Evolutionary conservation across 140 eudicot genomes (phyloP).

Genomic region (Erigeron philadelphicus): DNA sequence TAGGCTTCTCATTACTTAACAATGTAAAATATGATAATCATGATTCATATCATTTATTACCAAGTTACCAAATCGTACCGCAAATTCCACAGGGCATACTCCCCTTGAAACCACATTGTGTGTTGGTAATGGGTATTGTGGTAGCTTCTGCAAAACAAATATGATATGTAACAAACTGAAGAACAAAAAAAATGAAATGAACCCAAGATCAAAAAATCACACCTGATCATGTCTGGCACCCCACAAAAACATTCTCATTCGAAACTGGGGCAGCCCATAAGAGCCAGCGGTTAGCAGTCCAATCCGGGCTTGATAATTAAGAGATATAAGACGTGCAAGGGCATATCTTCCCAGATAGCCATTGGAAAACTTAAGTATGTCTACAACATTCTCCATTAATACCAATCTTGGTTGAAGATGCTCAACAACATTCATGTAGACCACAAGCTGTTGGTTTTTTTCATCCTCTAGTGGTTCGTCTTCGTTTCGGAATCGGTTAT

Average conservation of each 20-base stretch:
- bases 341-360: conserved; percentile 41
- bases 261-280: conserved; percentile 41
- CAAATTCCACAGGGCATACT: conserved; percentile 36
- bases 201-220: neutral
- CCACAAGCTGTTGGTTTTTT: conserved; percentile 34
- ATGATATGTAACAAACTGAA: neutral
- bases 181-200: neutral
- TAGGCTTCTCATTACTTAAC: neutral
- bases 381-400: conserved; percentile 43
- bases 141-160: conserved; percentile 36
- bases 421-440: conserved; percentile 30
- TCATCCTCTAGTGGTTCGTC: conserved; percentile 29
- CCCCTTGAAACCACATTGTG: conserved; percentile 45
- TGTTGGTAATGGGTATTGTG: conserved; percentile 56
- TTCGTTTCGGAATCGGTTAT: conserved; percentile 28
- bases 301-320: conserved; percentile 40
- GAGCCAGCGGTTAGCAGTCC: conserved; percentile 42
- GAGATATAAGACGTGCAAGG: conserved; percentile 36
- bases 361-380: conserved; percentile 32
- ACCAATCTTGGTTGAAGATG: conserved; percentile 30
- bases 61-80: conserved; percentile 24
- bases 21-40: neutral
- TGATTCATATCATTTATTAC: neutral
- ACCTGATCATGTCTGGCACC: conserved; percentile 52
- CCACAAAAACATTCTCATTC: conserved; percentile 58